phyloP scores from a whole-genome alignment of 805 yeast species.

The Scheffersomyces stipitis region DNA sequence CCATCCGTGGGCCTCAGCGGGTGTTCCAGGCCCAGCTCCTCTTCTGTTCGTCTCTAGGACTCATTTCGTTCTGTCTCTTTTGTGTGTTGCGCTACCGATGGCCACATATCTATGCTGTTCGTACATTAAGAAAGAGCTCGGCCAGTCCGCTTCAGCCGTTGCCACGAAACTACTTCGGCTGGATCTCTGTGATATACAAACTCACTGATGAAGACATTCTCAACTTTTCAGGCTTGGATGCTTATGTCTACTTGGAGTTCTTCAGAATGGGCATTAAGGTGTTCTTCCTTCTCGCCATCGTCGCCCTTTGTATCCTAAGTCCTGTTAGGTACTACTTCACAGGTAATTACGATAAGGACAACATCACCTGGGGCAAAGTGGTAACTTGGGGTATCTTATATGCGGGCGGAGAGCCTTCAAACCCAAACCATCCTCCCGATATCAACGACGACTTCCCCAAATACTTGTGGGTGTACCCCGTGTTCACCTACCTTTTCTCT shows the following conservation, averaged over 20 bases:
- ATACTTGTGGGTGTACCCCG: conserved; percentile 53
- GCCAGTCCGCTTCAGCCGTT: conserved; percentile 35
- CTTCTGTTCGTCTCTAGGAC: conserved; percentile 49
- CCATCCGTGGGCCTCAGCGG: conserved; percentile 50
- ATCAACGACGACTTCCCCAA: conserved; percentile 37
- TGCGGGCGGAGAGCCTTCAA: too few species aligned
- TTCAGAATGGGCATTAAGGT: conserved; percentile 32
- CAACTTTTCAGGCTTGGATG: conserved; percentile 25
- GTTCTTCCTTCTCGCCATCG: conserved; percentile 17
- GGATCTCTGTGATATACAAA: conserved; percentile 24
- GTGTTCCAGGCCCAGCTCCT: conserved; percentile 56
- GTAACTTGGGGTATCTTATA: too few species aligned
- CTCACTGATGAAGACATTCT: conserved; percentile 26
- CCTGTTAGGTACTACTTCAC: conserved; percentile 41
- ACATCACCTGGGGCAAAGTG: conserved; percentile 15
- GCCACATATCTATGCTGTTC: conserved; percentile 57
- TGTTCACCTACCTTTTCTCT: conserved; percentile 57
- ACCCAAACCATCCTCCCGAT: conserved; percentile 19
- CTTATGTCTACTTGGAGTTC: conserved; percentile 38
- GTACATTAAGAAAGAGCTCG: conserved; percentile 48
- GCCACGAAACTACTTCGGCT: conserved; percentile 34
- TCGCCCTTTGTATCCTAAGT: conserved; percentile 31
- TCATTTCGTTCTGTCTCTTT: conserved; percentile 45
- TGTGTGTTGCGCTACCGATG: conserved; percentile 52
- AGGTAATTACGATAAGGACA: conserved; percentile 44